Evolutionary conservation across 2,329 filamentous ascomycete species (phyloP).

Genomic region (Penicillium sp.): DNA sequence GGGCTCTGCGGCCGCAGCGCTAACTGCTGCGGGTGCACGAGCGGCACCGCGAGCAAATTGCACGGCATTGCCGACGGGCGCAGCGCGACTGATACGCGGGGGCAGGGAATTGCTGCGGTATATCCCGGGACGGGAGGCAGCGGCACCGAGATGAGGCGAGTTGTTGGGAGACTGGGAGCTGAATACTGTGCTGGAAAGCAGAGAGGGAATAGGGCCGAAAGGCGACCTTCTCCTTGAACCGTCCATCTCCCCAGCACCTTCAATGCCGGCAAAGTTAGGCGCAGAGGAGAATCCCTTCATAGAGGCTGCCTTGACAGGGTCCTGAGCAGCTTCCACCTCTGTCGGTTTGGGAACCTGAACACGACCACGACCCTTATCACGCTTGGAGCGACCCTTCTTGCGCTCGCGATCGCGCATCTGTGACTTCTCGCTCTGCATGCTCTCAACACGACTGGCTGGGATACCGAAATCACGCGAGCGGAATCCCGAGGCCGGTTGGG

Average conservation of each 20-base stretch:
- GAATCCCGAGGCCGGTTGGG: constrained; percentile 17
- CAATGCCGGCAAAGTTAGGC: constrained; percentile 12
- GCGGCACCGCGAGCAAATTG: constrained; percentile 33
- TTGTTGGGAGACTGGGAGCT: constrained; percentile 17
- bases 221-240: constrained; percentile 24
- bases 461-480: constrained; percentile 30
- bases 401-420: constrained; percentile 20
- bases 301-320: neutral
- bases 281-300: constrained; percentile 16
- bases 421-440: constrained; percentile 12
- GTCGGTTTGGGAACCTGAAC: constrained; percentile 8
- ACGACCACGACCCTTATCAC: constrained; percentile 12
- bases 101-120: constrained; percentile 34
- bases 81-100: constrained; percentile 22
- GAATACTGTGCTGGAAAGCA: constrained; percentile 37
- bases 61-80: constrained; percentile 32
- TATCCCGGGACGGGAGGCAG: constrained; percentile 18
- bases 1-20: constrained; percentile 11
- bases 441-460: constrained; percentile 11
- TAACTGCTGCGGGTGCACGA: constrained; percentile 21
- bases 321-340: neutral
- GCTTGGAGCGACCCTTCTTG: constrained; percentile 19
- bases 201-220: constrained; percentile 31
- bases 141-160: constrained; percentile 12
- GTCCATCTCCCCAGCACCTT: constrained; percentile 13